A percentile compares a stretch with the other conserved stretches of the same genome.
Evolutionary conservation across 495 filamentous ascomycete species (phyloP).

Genomic region (Rostrohypoxylon terebratum): DNA sequence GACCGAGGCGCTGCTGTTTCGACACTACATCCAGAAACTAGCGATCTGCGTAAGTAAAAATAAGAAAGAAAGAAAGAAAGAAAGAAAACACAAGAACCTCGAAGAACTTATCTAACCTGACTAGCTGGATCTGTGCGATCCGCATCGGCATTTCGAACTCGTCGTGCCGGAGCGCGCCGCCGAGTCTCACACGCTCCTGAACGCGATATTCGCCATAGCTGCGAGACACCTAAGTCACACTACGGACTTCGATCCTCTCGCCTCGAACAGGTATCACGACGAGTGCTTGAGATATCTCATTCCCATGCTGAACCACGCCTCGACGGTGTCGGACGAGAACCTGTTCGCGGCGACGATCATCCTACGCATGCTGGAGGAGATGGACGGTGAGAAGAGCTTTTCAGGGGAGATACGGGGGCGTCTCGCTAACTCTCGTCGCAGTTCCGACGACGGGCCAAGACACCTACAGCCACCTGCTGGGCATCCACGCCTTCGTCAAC

Average conservation of each 20-base stretch:
- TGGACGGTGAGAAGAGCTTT: conserved; percentile 59
- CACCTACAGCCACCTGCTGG: conserved; percentile 61
- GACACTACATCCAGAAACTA: conserved; percentile 62
- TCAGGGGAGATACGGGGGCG: not conserved
- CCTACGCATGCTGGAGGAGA: conserved; percentile 70
- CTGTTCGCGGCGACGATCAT: conserved; percentile 72
- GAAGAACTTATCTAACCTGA: conserved; percentile 26
- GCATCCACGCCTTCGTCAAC: conserved; percentile 62
- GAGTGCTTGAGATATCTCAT: conserved; percentile 65
- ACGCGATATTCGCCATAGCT: conserved; percentile 69
- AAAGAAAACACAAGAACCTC: not conserved
- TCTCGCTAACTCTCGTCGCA: conserved; percentile 35
- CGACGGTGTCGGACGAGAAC: conserved; percentile 68
- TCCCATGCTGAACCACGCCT: conserved; percentile 59
- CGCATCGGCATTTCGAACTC: conserved; percentile 64
- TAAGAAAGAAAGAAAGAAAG: too few species aligned
- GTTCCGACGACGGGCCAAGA: conserved; percentile 56
- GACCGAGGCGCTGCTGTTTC: conserved; percentile 57
- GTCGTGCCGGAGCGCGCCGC: conserved; percentile 64
- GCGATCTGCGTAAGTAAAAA: conserved; percentile 63
- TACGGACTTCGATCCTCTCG: conserved; percentile 57
- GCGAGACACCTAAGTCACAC: conserved; percentile 66
- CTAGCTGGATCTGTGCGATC: conserved; percentile 70
- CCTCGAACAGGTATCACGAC: conserved; percentile 62
- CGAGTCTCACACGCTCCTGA: conserved; percentile 64